Conservation (phyloP, 2,329 filamentous ascomycete genomes). For the Colletotrichum eleusines region DNA sequence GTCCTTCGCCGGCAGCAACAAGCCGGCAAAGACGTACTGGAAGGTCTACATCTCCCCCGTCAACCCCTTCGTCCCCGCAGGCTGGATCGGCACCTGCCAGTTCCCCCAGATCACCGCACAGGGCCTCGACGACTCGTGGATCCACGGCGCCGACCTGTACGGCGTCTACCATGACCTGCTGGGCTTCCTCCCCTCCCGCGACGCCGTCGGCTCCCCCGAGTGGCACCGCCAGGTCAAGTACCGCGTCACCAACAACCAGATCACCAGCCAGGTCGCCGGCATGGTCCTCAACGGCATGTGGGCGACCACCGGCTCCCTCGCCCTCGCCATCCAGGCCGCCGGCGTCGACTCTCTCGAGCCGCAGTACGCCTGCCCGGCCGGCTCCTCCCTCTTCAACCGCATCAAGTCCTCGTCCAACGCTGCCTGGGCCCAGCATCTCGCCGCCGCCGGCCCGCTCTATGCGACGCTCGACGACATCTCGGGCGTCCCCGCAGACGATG, state of each 20-base stretch:
- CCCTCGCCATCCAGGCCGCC: conserved; percentile 58
- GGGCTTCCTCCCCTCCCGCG: conserved; percentile 70
- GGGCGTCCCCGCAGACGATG: conserved; percentile 67
- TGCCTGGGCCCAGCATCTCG: conserved; percentile 74
- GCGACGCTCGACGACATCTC: conserved; percentile 74
- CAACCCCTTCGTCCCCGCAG: conserved; percentile 75
- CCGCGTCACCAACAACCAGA: conserved; percentile 84
- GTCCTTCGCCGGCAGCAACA: conserved; percentile 61
- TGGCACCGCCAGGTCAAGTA: conserved; percentile 66
- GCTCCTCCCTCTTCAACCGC: conserved; percentile 55
- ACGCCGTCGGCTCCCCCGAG: conserved; percentile 48
- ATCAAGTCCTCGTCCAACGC: conserved; percentile 59
- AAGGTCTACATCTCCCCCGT: conserved; percentile 68
- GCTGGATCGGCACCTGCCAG: conserved; percentile 80
- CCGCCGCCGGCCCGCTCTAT: conserved; percentile 67
- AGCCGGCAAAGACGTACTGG: conserved; percentile 72
- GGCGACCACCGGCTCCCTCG: conserved; percentile 55
- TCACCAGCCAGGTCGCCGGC: conserved; percentile 83
- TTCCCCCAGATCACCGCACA: conserved; percentile 83
- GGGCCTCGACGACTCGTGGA: conserved; percentile 79
- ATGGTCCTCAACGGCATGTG: conserved; percentile 82
- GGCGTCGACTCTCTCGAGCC: conserved; percentile 81
- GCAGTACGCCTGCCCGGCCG: conserved; percentile 73
- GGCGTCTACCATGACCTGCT: conserved; percentile 80
- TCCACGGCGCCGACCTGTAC: conserved; percentile 82